Evolutionary conservation across 805 yeast species (phyloP).

Genomic region (Metschnikowia chrysomelidarum): DNA sequence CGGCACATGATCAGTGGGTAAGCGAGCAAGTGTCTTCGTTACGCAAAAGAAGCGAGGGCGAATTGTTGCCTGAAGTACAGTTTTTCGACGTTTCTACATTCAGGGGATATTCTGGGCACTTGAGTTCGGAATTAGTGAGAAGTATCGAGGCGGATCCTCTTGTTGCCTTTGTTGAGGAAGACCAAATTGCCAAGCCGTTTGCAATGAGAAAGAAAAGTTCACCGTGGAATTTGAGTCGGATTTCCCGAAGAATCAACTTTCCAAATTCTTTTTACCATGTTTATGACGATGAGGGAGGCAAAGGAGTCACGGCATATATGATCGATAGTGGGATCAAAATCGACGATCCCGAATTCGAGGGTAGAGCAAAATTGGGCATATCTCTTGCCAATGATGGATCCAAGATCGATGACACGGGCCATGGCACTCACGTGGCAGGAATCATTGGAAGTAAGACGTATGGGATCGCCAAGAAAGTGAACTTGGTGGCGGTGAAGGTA

Average conservation of each 20-base stretch:
- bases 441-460: constrained; percentile 76
- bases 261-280: constrained; percentile 37
- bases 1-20: constrained; percentile 14
- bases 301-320: constrained; percentile 82
- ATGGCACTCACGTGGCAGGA: constrained; percentile 97
- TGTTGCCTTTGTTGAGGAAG: constrained; percentile 24
- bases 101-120: constrained; percentile 21
- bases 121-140: constrained; percentile 17
- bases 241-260: constrained; percentile 60
- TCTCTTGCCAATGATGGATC: constrained; percentile 60
- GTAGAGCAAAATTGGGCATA: constrained; percentile 49
- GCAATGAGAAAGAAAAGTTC: constrained; percentile 72
- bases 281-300: constrained; percentile 70
- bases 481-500: constrained; percentile 79
- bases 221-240: constrained; percentile 92
- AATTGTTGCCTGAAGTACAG: constrained; percentile 11
- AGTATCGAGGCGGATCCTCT: constrained; percentile 13
- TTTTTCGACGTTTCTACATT: constrained; percentile 13
- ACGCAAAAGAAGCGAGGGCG: constrained; percentile 23
- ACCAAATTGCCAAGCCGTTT: constrained; percentile 29
- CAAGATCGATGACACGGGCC: constrained; percentile 83
- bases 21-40: constrained; percentile 4
- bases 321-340: constrained; percentile 82
- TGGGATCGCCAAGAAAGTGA: constrained; percentile 82
- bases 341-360: constrained; percentile 3